Conservation (phyloP, 2,329 filamentous ascomycete genomes). For the Arthroderma sp. region DNA sequence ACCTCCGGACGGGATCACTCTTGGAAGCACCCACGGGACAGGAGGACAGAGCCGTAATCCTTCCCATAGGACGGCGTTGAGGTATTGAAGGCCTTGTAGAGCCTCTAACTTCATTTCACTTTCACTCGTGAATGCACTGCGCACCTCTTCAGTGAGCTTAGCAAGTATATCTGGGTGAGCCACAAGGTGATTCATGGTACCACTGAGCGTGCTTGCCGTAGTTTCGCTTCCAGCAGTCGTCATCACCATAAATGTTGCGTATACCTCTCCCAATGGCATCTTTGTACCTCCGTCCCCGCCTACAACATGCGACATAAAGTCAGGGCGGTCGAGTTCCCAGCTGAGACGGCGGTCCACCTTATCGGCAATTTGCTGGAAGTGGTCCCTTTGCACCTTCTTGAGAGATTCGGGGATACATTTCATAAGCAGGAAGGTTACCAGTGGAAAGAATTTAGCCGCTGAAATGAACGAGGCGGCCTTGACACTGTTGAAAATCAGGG, state of each 20-base stretch:
- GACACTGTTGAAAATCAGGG: constrained; percentile 16
- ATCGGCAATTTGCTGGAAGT: constrained; percentile 6
- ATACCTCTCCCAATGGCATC: constrained; percentile 12
- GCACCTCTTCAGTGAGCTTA: constrained; percentile 31
- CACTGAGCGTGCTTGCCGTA: constrained; percentile 35
- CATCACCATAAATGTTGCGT: constrained; percentile 26
- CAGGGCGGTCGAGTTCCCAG: background rate
- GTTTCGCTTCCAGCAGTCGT: constrained; percentile 34
- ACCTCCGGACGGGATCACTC: constrained; percentile 16
- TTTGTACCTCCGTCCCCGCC: background rate
- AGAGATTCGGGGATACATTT: constrained; percentile 11
- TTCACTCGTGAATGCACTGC: constrained; percentile 25
- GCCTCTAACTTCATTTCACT: constrained; percentile 31
- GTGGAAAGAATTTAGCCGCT: constrained; percentile 6
- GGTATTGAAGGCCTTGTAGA: constrained; percentile 26
- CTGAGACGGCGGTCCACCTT: constrained; percentile 9
- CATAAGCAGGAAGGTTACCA: constrained; percentile 12
- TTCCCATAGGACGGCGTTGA: constrained; percentile 35
- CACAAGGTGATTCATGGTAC: constrained; percentile 33
- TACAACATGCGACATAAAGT: constrained; percentile 7
- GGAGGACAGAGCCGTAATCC: constrained; percentile 34
- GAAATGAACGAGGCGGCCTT: constrained; percentile 6
- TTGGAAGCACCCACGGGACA: constrained; percentile 17
- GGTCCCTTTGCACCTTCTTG: constrained; percentile 6
- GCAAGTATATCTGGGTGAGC: constrained; percentile 21